Conservation (phyloP, 768 basidiomycete species). For the Fomitopsis pulvina region DNA sequence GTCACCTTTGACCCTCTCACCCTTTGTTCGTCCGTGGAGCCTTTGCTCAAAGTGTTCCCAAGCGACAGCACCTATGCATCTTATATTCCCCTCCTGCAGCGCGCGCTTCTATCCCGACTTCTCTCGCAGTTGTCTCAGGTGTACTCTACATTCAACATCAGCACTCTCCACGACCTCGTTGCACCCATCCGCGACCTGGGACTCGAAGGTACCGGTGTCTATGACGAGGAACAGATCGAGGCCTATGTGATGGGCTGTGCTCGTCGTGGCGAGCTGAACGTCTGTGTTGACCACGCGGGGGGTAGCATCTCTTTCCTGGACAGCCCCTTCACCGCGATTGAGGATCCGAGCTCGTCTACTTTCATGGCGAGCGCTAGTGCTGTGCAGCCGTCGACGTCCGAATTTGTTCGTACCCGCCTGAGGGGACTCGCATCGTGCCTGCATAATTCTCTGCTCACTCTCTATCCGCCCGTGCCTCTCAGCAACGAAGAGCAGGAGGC, state of each 20-base stretch:
- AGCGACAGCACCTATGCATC: slow-evolving; percentile 53
- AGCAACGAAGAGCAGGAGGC: slow-evolving; percentile 53
- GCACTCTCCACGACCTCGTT: slow-evolving; percentile 71
- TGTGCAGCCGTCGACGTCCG: slow-evolving; percentile 66
- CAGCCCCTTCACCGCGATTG: slow-evolving; percentile 51
- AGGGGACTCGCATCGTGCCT: slow-evolving; percentile 69
- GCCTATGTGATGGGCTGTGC: slow-evolving; percentile 93
- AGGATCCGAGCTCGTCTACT: slow-evolving; percentile 29
- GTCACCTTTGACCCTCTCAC: slow-evolving; percentile 90
- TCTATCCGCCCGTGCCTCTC: slow-evolving; percentile 40
- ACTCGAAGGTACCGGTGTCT: slow-evolving; percentile 37
- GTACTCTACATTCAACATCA: slow-evolving; percentile 81
- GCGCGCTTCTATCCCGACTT: slow-evolving; percentile 85
- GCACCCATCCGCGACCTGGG: slow-evolving; percentile 59
- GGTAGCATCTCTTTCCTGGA: slow-evolving; percentile 83
- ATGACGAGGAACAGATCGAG: slow-evolving; percentile 76
- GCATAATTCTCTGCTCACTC: slow-evolving; percentile 55
- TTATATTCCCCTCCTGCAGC: slow-evolving; percentile 86
- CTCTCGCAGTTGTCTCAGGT: slow-evolving; percentile 90
- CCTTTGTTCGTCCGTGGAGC: slow-evolving; percentile 71
- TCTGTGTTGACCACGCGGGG: slow-evolving; percentile 83
- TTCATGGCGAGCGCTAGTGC: slow-evolving; percentile 30
- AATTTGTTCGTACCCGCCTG: slow-evolving; percentile 72
- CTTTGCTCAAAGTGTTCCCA: slow-evolving; percentile 60
- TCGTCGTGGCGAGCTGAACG: slow-evolving; percentile 75